These are phyloP conservation scores for Lactarius sanguifluus DNA, from an alignment of 768 basidiomycete species.

Conservation along the genomic window DNA sequence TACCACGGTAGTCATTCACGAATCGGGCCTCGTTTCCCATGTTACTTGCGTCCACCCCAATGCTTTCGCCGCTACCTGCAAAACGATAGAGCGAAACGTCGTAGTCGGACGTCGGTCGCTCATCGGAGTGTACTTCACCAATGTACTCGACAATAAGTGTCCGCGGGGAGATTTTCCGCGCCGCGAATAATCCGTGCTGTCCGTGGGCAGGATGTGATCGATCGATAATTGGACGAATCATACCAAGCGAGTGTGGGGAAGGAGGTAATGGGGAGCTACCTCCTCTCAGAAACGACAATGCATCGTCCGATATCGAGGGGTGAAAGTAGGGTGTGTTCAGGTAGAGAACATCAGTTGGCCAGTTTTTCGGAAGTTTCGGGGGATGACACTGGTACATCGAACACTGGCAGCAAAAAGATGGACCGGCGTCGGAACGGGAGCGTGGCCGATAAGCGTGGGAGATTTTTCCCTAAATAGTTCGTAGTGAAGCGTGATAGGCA, in stretches of 20 bases:
- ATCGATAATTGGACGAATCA: constrained; percentile 57
- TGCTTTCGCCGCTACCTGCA: constrained; percentile 46
- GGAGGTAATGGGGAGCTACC: constrained; percentile 6
- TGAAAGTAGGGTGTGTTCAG: constrained; percentile 55
- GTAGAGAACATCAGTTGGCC: constrained; percentile 59
- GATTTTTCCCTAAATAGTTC: constrained; percentile 8
- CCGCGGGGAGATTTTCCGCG: constrained; percentile 62
- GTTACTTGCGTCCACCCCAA: constrained; percentile 73
- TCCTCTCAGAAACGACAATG: constrained; percentile 35
- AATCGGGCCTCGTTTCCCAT: constrained; percentile 90
- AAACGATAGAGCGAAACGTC: constrained; percentile 78
- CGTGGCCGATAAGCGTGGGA: constrained; percentile 15
- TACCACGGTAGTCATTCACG: constrained; percentile 86
- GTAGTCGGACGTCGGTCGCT: constrained; percentile 75
- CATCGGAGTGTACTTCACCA: constrained; percentile 81
- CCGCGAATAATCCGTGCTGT: constrained; percentile 80
- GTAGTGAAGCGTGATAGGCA: not conserved
- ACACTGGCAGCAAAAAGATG: not conserved
- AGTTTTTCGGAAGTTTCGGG: constrained; percentile 36
- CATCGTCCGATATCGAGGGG: constrained; percentile 49
- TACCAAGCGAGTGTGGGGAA: constrained; percentile 39
- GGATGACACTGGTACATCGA: constrained; percentile 4
- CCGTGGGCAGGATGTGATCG: constrained; percentile 64
- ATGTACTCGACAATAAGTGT: constrained; percentile 77
- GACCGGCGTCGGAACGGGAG: not conserved